phyloP scores from a whole-genome alignment of 257 asterid species.

The Primulina tabacum region DNA sequence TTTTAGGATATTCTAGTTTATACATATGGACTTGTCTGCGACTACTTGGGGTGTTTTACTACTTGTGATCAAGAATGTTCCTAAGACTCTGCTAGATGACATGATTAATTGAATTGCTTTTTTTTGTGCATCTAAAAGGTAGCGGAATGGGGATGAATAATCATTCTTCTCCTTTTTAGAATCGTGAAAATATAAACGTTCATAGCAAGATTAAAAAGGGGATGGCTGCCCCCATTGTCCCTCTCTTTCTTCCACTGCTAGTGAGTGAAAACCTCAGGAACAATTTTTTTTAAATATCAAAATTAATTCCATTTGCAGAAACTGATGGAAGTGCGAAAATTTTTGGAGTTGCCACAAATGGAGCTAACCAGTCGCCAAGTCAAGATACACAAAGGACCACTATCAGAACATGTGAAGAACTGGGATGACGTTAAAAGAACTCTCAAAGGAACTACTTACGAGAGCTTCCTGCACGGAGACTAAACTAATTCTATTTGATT shows the following conservation, averaged over 20 bases:
- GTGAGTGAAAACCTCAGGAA: neutral
- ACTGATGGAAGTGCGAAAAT: constrained; percentile 58
- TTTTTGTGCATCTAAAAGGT: neutral
- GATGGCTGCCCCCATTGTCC: neutral
- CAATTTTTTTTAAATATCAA: neutral
- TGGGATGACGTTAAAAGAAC: constrained; percentile 70
- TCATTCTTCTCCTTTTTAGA: neutral
- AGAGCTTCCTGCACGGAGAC: constrained; percentile 63
- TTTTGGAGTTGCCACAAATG: constrained; percentile 65
- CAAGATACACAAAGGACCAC: constrained; percentile 82
- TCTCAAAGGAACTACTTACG: constrained; percentile 69
- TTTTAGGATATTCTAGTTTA: neutral
- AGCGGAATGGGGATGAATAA: neutral
- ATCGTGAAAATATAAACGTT: neutral
- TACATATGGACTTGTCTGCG: neutral
- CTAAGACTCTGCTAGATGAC: neutral
- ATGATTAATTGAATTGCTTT: too few relatives aligned
- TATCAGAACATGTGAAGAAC: constrained; percentile 61
- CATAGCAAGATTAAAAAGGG: neutral
- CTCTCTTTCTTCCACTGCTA: neutral
- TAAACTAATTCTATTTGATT: constrained; percentile 30
- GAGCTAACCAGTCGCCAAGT: constrained; percentile 74
- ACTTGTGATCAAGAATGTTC: neutral
- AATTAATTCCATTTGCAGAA: constrained; percentile 40
- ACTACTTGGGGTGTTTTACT: neutral